These are phyloP conservation scores for Ophiostoma ulmi DNA, from an alignment of 2,329 filamentous ascomycete genomes.

Conservation along the genomic window DNA sequence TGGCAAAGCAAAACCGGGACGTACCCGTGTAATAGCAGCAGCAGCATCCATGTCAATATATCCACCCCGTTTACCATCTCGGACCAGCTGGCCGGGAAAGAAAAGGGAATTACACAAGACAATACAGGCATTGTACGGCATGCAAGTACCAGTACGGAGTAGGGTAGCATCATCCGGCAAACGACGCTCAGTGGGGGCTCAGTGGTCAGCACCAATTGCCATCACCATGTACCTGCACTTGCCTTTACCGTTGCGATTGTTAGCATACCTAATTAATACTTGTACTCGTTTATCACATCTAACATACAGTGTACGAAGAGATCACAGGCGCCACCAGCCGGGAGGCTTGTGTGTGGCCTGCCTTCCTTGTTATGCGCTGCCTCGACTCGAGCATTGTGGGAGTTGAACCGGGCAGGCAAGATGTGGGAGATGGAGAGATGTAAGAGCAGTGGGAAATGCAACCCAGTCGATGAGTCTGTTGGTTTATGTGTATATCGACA, in stretches of 20 bases:
- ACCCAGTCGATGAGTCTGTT: neutral
- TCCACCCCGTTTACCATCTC: neutral
- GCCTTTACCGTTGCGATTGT: neutral
- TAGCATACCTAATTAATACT: too few species aligned
- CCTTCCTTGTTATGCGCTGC: neutral
- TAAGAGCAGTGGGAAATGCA: neutral
- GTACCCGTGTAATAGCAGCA: neutral
- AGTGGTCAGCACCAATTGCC: neutral
- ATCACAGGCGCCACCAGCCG: neutral
- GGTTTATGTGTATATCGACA: neutral
- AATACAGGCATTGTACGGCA: neutral
- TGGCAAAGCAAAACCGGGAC: slow-evolving; percentile 5
- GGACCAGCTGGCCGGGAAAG: slow-evolving; percentile 12
- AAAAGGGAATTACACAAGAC: neutral
- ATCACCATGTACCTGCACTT: neutral
- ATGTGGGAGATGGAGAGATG: too few species aligned
- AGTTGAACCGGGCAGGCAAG: neutral
- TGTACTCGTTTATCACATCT: neutral
- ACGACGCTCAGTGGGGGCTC: neutral
- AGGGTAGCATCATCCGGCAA: slow-evolving; percentile 9
- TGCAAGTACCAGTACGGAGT: slow-evolving; percentile 1
- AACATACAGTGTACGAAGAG: neutral
- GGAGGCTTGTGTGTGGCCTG: neutral
- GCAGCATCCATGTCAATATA: neutral
- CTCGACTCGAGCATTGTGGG: neutral